phyloP scores from a whole-genome alignment of 495 filamentous ascomycete genomes.

The Neurospora pannonica region DNA sequence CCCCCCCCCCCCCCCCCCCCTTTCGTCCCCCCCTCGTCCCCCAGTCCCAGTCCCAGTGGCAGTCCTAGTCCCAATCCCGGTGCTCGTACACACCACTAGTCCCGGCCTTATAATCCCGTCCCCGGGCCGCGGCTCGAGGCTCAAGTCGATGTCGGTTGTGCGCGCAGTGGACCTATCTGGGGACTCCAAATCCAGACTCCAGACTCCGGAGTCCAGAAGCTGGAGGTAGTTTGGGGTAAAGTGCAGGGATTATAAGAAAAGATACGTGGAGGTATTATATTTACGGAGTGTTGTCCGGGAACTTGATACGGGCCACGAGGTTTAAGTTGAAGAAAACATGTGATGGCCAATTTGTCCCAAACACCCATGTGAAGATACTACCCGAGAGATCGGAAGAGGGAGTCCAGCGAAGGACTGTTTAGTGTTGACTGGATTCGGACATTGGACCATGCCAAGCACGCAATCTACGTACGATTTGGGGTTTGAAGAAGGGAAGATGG shows the following conservation, averaged over 20 bases:
- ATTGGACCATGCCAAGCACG: neutral
- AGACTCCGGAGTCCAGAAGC: neutral
- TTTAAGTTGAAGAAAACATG: neutral
- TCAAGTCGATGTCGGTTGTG: neutral
- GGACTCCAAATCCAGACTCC: neutral
- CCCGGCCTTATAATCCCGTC: neutral
- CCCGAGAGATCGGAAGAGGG: neutral
- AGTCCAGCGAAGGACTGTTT: neutral
- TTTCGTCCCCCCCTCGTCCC: neutral
- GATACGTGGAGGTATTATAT: neutral
- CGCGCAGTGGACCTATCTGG: neutral
- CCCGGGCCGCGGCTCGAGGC: neutral
- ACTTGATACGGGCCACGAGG: neutral
- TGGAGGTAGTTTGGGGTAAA: neutral
- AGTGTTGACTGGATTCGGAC: neutral
- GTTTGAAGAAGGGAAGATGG: neutral
- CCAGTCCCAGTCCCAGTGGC: neutral
- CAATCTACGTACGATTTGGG: neutral
- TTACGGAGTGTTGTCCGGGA: neutral
- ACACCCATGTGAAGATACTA: neutral
- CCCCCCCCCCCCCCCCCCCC: neutral
- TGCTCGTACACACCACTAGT: neutral
- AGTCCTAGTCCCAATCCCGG: neutral
- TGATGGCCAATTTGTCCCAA: neutral
- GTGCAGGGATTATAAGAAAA: neutral